Conservation (phyloP, 306 rosid species). For the Ceratonia siliqua region DNA sequence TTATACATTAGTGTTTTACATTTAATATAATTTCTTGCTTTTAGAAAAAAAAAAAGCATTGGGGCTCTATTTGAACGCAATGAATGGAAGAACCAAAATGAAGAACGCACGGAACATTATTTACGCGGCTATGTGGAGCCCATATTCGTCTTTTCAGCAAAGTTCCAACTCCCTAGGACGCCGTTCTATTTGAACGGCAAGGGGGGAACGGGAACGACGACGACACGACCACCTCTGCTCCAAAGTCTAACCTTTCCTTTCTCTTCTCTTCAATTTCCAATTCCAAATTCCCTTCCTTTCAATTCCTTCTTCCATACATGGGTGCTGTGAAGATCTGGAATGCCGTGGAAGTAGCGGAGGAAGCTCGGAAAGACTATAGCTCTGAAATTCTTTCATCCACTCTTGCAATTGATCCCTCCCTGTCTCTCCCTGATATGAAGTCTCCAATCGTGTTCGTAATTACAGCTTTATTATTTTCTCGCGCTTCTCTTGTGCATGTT, state of each 20-base stretch:
- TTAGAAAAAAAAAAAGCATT: no score
- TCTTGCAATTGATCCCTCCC: conserved; percentile 66
- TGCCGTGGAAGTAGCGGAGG: conserved; percentile 53
- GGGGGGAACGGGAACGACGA: neutral
- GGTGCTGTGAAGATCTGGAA: conserved; percentile 66
- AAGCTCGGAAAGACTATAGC: conserved; percentile 41
- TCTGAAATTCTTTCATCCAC: conserved; percentile 52
- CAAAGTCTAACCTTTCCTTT: neutral
- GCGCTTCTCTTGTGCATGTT: conserved; percentile 16
- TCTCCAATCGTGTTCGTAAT: conserved; percentile 63
- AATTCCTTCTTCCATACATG: conserved; percentile 23
- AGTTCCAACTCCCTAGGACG: neutral
- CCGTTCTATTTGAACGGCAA: neutral
- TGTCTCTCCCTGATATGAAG: conserved; percentile 48
- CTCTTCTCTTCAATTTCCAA: neutral
- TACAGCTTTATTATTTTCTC: neutral
- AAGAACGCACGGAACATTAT: no score
- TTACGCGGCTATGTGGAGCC: no score
- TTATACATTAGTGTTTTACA: no score
- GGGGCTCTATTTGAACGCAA: no score
- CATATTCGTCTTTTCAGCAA: neutral
- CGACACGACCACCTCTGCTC: neutral
- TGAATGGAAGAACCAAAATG: no score
- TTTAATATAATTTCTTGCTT: no score
- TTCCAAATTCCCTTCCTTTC: neutral